Base-by-base conservation (phyloP, 768 basidiomycete genomes). In the Russula vinacea region DNA sequence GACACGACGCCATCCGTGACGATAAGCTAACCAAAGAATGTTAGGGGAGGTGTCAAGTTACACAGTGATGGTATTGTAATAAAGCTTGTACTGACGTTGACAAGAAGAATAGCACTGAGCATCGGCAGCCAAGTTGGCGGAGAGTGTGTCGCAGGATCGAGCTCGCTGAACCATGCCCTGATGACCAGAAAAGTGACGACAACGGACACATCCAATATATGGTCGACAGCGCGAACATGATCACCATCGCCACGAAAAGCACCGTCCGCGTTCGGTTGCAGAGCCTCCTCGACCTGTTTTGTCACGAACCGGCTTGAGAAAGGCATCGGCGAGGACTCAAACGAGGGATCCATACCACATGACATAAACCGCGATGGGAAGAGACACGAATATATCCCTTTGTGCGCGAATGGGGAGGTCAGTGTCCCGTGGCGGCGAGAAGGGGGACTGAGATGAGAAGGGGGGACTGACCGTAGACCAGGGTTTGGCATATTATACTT, bases 1-100 rank as follows among this genome's bases (percentile, higher is more conserved):
- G 52, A 60, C 58, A 64, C 63, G 19, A 60, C 53, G 17, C 52
- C 63, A 26, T 64, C 63, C 2, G 63, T 59, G 52, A 64, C n/a
- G 16, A 54, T 47, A 35, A 55, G 49, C 58, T 64, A 22, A 35
- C 10, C 19, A 40, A 22, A 11, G 3, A 54, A 19, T 45, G 32
- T 6, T 0, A 1, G 6, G 19, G 5, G 0, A 56, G 13, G n/a
- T 2, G 56, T 62, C 54, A 58, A 16, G 10, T 14, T 22, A n/a
- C 17, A 10, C 6, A 14, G 10, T 10, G 24, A 22, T 39, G 39
- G 14, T 39, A 39, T 13, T 39, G 39, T 13, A 44, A 9, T 14
- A 2, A 44, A 22, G 4, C 2, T 2, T 5, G n/a, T 24, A 63
- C 62, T 39, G 42, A 64, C 63, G 19, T 60, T 60, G 45, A 60